Evolutionary conservation across 768 basidiomycete species (phyloP), one percentile per base, ranked within the genome.

Genomic region (Rhizopogon rudus): DNA sequence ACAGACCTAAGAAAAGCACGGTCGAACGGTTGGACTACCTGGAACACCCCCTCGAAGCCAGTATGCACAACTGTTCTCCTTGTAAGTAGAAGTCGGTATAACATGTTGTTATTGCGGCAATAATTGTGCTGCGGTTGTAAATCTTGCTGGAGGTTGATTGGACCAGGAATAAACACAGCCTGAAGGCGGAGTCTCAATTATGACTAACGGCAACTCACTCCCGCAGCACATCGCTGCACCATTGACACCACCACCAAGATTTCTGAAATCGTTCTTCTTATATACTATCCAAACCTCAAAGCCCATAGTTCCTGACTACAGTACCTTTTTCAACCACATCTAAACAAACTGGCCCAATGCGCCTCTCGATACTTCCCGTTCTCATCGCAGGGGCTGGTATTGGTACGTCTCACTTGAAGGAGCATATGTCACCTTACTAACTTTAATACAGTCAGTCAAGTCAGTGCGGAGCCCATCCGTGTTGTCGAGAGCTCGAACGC

Each of bases 391-490:
- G 70, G 40, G 75, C 71, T 25, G 67, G 63, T 39, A 45, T 67
- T 35, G 68, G 71, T 73, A 52, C 53, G 71, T 43, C 45, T 20
- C 51, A 3, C 35, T 56, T 43, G 50, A 25, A 40, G 20, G 22
- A 35, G 22, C 31, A 20, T 17, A 17, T 49, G 48, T 25, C 25
- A 37, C 12, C 33, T 22, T 48, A 10, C 46, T 48, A 17, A 48
- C 13, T 6, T 48, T 4, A 17, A 48, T 52, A 67, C 57, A 60
- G 68, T 58, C 51, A 53, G 56, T 29, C 72, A 79, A 59, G 81
- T 76, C 49, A 63, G 67, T 46, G 80, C 82, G 40, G 75, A 73
- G 57, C 82, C 84, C 45, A 66, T 86, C 57, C 73, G 80, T 20
- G 71, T 84, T 41, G 66, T 71, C 1, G 64, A 65, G 16, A 62